Base-by-base conservation (phyloP, 345 rosid genomes). In the Gynandropsis gynandra region DNA sequence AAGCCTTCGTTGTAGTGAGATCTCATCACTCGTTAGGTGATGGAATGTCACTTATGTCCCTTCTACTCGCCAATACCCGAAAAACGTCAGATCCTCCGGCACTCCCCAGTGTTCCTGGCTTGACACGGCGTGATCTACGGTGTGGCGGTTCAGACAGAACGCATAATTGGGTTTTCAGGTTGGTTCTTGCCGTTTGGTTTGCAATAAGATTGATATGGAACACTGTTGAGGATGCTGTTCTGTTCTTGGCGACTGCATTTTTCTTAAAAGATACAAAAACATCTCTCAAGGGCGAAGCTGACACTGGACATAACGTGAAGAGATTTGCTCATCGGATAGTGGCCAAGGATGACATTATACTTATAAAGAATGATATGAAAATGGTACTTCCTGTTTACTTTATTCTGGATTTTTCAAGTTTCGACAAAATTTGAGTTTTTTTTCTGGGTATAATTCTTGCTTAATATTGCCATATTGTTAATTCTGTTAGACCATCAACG, bases 1-100 rank as follows among this genome's bases (percentile, higher is more conserved):
- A 81, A 67, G 75, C 94, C 0, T 29, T 68, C 1, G 21, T 39
- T 27, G 52, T 80, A 16, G 46, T 69, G 42, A 51, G 84, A 47
- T 20, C 72, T 44, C 90, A 80, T 70, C 90, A 85, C 67, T 76
- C 83, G 0, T n/a, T 85, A 0, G 83, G 90, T 1, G 82, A 85
- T 40, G 78, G 75, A 29, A 65, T 52, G 36, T 82, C 87, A 1
- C 74, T 82, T 41, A 61, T 76, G 46, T 78, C 95, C 12, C 74
- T 72, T 7, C 54, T 82, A n/a, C 60, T 80, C 4, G 82, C 78
- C 3, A 66, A 75, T 54, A 68, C 81, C 9, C 63, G 86, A 13
- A 72, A 81, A 54, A 65, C 84, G 0, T 66, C 76, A 1, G 72
- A 89, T 50, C 88, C 93, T 0, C 60, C 56, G 1, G 69, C 79